Evolutionary conservation across 176 grass and related monocot genomes (phyloP).

Genomic region (Raddia guianensis): DNA sequence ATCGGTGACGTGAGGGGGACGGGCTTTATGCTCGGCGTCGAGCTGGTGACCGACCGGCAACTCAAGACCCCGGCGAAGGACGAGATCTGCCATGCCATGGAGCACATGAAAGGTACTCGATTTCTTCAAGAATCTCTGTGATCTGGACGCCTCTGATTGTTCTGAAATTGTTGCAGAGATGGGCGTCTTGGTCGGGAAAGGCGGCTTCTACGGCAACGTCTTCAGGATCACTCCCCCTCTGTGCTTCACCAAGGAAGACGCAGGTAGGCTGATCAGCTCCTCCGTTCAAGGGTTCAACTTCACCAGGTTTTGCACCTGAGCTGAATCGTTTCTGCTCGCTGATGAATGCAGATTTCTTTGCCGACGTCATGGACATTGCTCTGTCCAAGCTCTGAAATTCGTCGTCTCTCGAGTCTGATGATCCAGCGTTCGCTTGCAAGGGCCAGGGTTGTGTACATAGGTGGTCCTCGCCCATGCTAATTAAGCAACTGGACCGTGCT

Average conservation of each 20-base stretch:
- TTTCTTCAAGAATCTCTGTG: not conserved
- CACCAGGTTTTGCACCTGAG: not conserved
- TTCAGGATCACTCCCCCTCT: conserved; percentile 96
- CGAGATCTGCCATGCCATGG: conserved; percentile 84
- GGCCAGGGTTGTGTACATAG: not conserved
- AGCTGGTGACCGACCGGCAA: conserved; percentile 75
- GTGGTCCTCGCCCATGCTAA: not conserved
- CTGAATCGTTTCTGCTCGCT: not conserved
- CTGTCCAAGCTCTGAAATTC: conserved; percentile 74
- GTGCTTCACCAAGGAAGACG: conserved; percentile 93
- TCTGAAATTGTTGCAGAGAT: conserved; percentile 56
- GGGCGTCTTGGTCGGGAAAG: conserved; percentile 94
- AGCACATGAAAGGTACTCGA: conserved; percentile 76
- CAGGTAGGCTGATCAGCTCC: conserved; percentile 41
- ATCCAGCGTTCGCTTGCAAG: not conserved
- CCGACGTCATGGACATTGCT: conserved; percentile 75
- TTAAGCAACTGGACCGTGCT: not conserved
- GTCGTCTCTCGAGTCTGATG: not conserved
- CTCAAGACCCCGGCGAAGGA: conserved; percentile 81
- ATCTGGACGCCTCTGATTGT: not conserved
- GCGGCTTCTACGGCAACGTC: conserved; percentile 93
- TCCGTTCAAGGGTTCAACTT: not conserved
- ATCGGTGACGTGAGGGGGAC: conserved; percentile 92
- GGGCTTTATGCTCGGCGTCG: conserved; percentile 93
- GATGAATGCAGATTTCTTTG: conserved; percentile 72